Evolutionary conservation across 2,329 filamentous ascomycete species (phyloP), one percentile per base, ranked within the genome.

Genomic region (Pseudocercospora fijiensis): DNA sequence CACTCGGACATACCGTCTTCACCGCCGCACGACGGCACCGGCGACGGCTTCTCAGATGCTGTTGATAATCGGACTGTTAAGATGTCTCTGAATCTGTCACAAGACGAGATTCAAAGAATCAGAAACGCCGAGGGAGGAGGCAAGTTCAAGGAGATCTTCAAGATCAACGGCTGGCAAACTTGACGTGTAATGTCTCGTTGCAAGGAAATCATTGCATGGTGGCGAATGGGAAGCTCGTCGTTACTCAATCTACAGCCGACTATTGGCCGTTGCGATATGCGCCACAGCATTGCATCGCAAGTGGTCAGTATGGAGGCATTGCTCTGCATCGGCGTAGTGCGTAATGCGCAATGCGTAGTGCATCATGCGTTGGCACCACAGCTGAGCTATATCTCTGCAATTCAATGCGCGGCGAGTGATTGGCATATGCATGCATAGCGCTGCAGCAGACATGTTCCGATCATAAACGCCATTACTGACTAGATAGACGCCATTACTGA

Each of bases 61-160:
- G 45, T 69, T 16, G 67, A 69, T 37, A 70, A 70, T 43, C 61
- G 62, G 13, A 60, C 62, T 1, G 64, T 63, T 11, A 70, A 70
- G 59, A 70, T 70, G 51, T 45, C 61, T 4, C 37, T 70, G 26
- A 62, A 60, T 26, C 53, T 68, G 47, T 66, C 20, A 13, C 43
- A 56, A 33, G 47, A 65, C 2, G 66, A 70, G 26, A 56, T 65
- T 7, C 61, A 63, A 13, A 43, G 43, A 16, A 51, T 65, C 5
- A 53, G 47, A 9, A 47, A 30, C 55, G 63, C 16, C n/a, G 20
- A 26, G 59, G 56, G 27, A 59, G 11, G 26, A 33, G 63, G 56
- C 26, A 59, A 53, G 1, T 65, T 65, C 49, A 55, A 33, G 28
- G 11, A 49, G 9, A 62, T 62, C 10, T 37, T 37, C 52, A 30